phyloP scores from a whole-genome alignment of 805 yeast species.

The Pichia kluyveri region DNA sequence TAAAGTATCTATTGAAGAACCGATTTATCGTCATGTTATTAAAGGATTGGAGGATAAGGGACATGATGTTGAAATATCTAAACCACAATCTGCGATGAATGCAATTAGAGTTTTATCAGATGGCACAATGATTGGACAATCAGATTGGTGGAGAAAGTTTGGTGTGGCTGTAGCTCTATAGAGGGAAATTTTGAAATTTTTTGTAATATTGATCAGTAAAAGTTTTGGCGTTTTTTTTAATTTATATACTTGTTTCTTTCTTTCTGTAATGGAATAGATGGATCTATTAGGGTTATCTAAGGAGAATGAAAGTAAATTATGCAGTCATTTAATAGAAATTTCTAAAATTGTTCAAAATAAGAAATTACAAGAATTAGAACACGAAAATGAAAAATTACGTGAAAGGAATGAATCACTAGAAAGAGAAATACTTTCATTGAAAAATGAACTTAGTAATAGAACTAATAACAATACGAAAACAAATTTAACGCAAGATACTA shows the following conservation, averaged over 20 bases:
- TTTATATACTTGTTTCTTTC: too few relatives aligned
- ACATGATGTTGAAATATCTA: constrained; percentile 34
- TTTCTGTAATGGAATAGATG: not conserved
- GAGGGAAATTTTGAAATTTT: not conserved
- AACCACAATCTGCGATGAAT: constrained; percentile 49
- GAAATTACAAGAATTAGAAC: not conserved
- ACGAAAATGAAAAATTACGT: constrained; percentile 3
- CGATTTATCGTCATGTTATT: constrained; percentile 33
- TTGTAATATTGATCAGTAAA: too few relatives aligned
- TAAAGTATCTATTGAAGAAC: constrained; percentile 48
- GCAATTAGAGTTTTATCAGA: constrained; percentile 34
- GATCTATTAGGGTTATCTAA: not conserved
- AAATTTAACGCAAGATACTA: constrained; percentile 4
- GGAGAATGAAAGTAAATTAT: not conserved
- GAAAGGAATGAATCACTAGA: not conserved
- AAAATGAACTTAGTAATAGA: not conserved
- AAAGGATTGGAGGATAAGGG: constrained; percentile 35
- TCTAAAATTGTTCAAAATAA: not conserved
- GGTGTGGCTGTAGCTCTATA: constrained; percentile 66
- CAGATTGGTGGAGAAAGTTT: constrained; percentile 85
- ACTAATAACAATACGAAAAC: not conserved
- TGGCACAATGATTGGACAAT: constrained; percentile 55
- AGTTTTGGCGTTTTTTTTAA: too few relatives aligned
- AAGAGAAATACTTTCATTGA: not conserved
- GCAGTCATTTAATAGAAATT: not conserved